Conservation (phyloP, 148 eudicot species). For the Spergularia marina region DNA sequence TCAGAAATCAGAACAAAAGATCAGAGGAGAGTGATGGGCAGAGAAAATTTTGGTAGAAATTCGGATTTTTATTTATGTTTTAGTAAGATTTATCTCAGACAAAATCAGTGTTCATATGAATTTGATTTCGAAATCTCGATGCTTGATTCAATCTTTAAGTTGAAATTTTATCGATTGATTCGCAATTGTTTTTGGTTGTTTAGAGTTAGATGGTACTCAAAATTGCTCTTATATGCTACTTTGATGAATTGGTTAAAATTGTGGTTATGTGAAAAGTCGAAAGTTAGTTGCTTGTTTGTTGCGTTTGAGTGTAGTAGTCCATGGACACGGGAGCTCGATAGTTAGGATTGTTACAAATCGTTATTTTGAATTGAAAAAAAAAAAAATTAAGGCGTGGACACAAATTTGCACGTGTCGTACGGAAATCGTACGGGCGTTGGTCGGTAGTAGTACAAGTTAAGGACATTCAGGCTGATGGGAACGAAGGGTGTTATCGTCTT, state of each 20-base stretch:
- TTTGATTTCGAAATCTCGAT: not conserved
- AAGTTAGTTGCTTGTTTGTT: no score
- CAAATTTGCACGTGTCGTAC: constrained; percentile 19
- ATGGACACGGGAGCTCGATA: no score
- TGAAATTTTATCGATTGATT: no score
- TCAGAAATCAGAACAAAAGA: not conserved
- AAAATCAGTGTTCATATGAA: not conserved
- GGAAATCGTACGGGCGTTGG: constrained; percentile 24
- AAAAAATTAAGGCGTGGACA: not conserved
- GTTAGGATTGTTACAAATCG: not conserved
- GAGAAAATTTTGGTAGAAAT: constrained; percentile 20
- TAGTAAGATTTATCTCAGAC: not conserved
- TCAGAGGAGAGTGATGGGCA: not conserved
- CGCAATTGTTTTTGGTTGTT: no score
- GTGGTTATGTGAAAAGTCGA: no score
- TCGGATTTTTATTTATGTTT: not conserved
- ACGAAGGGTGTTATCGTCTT: constrained; percentile 19
- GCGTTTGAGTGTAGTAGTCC: no score
- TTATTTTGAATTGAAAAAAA: not conserved
- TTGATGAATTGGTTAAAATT: no score
- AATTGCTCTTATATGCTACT: no score
- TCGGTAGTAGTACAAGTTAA: constrained; percentile 15
- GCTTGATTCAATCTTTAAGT: no score
- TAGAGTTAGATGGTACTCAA: no score
- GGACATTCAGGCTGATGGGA: not conserved